Evolutionary conservation across 192 early-diverging fungal species (phyloP).

Genomic region (Podila clonocystis): DNA sequence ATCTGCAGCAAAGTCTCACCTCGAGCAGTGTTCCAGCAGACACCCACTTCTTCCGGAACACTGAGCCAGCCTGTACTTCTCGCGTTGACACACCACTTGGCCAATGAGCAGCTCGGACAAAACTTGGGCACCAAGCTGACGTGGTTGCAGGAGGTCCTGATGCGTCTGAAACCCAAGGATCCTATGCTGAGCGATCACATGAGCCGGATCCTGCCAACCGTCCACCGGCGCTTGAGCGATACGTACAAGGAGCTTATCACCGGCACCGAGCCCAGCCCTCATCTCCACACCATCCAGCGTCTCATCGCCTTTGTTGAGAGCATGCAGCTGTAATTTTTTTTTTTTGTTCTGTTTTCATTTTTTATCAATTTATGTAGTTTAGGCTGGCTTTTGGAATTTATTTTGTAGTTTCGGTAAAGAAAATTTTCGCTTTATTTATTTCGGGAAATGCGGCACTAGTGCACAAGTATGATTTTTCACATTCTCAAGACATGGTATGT

Average conservation of each 20-base stretch:
- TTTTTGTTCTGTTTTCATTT: neutral
- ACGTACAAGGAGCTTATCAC: slow-evolving; percentile 29
- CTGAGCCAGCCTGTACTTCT: slow-evolving; percentile 57
- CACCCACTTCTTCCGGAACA: slow-evolving; percentile 13
- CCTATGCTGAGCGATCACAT: slow-evolving; percentile 40
- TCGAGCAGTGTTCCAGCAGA: slow-evolving; percentile 43
- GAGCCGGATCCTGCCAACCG: slow-evolving; percentile 38
- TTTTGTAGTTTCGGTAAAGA: neutral
- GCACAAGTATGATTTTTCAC: too few relatives aligned
- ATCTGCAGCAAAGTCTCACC: slow-evolving; percentile 53
- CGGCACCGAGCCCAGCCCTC: slow-evolving; percentile 19
- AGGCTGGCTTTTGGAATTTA: neutral
- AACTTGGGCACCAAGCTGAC: slow-evolving; percentile 42
- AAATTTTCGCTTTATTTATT: too few relatives aligned
- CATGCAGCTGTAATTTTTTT: slow-evolving; percentile 11
- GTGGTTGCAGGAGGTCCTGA: slow-evolving; percentile 30
- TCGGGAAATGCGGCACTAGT: too few relatives aligned
- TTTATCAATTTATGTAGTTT: neutral
- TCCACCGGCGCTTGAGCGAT: slow-evolving; percentile 38
- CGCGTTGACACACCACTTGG: slow-evolving; percentile 54
- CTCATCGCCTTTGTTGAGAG: slow-evolving; percentile 24
- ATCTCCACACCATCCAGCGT: slow-evolving; percentile 25
- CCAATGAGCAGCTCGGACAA: slow-evolving; percentile 46
- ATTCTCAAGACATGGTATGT: too few relatives aligned
- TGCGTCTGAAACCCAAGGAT: slow-evolving; percentile 38